phyloP scores from a whole-genome alignment of 2,329 filamentous ascomycete genomes.

The Epichloe typhina region DNA sequence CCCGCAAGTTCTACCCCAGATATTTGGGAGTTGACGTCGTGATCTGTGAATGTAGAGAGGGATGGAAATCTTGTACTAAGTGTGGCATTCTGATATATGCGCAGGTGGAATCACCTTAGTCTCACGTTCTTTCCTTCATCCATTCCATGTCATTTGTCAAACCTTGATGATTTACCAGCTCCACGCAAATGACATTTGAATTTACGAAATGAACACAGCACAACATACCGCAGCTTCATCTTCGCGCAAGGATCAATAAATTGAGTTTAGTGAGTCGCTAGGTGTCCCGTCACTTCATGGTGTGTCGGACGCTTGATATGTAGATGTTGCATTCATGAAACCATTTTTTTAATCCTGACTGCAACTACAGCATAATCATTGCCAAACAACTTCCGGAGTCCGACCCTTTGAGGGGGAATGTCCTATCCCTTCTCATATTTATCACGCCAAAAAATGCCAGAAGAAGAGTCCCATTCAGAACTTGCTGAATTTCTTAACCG shows the following conservation, averaged over 20 bases:
- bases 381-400: constrained; percentile 28
- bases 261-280: too few relatives aligned
- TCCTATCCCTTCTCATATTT: constrained; percentile 27
- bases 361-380: constrained; percentile 33
- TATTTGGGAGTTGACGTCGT: background rate
- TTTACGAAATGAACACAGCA: too few relatives aligned
- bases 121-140: too few relatives aligned
- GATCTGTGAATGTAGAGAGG: too few relatives aligned
- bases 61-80: too few relatives aligned
- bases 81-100: too few relatives aligned
- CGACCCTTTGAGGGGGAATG: constrained; percentile 25
- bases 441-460: constrained; percentile 44
- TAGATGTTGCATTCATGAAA: constrained; percentile 24
- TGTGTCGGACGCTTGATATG: background rate
- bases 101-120: too few relatives aligned
- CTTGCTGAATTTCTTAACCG: constrained; percentile 96
- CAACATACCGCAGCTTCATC: too few relatives aligned
- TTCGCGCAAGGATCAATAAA: background rate
- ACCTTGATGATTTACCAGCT: too few relatives aligned
- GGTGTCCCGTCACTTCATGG: background rate
- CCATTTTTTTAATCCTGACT: constrained; percentile 28
- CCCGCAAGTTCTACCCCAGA: background rate
- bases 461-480: constrained; percentile 58
- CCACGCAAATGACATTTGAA: too few relatives aligned
- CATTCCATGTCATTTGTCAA: too few relatives aligned